These are phyloP conservation scores for Glomus cerebriforme DNA, from an alignment of 192 early-diverging fungal genomes.

Conservation along the genomic window DNA sequence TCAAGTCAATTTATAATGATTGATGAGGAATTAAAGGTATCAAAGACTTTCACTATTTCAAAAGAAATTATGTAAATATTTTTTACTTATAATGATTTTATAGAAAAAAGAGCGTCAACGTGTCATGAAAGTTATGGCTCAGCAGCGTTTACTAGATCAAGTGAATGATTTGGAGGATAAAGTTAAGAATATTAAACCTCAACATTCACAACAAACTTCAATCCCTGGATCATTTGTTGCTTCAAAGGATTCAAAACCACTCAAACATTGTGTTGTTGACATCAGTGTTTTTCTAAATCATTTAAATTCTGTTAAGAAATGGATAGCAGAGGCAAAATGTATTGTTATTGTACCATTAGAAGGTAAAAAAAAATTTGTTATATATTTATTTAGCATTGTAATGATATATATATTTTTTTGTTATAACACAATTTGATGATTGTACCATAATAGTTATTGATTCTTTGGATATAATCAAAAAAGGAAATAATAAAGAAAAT, in stretches of 20 bases:
- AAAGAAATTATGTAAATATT: not conserved
- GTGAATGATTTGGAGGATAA: constrained; percentile 45
- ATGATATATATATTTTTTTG: not conserved
- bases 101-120: constrained; percentile 46
- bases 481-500: constrained; percentile 52
- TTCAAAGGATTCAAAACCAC: not conserved
- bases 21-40: constrained; percentile 48
- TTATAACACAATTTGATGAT: not conserved
- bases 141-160: constrained; percentile 44
- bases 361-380: constrained; percentile 31
- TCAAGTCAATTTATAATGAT: constrained; percentile 40
- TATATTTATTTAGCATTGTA: not conserved
- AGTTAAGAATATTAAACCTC: constrained; percentile 34
- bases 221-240: not conserved
- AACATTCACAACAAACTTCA: not conserved
- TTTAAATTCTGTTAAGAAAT: constrained; percentile 48
- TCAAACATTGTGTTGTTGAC: constrained; percentile 45
- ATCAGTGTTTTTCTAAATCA: constrained; percentile 51
- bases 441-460: constrained; percentile 43
- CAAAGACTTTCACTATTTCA: not conserved
- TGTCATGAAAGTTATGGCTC: constrained; percentile 46
- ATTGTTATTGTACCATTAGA: constrained; percentile 58
- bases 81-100: constrained; percentile 7
- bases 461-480: constrained; percentile 55
- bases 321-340: constrained; percentile 44